A percentile compares a stretch with the other conserved stretches of the same genome.
Evolutionary conservation across 257 asterid genomes (phyloP).

Genomic region (Prunella vulgaris): DNA sequence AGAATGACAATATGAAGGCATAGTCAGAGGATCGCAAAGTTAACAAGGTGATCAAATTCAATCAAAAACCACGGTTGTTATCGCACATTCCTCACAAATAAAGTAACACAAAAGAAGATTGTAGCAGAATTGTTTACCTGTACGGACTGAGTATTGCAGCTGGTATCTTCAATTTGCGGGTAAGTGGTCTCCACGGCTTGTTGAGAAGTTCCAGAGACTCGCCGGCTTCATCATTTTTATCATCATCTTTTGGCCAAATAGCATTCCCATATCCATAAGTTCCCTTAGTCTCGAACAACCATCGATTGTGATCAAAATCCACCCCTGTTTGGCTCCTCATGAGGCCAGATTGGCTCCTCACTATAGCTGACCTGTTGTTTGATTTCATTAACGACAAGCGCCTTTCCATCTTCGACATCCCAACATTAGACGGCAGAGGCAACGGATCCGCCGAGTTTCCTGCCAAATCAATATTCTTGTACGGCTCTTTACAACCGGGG

Average conservation of each 20-base stretch:
- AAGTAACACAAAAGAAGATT: background rate
- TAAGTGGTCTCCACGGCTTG: conserved; percentile 90
- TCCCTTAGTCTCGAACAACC: conserved; percentile 86
- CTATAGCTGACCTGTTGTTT: conserved; percentile 43
- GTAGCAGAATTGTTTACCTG: conserved; percentile 49
- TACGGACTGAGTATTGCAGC: conserved; percentile 83
- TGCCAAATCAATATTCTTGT: conserved; percentile 55
- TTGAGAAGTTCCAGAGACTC: conserved; percentile 59
- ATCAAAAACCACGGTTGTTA: background rate
- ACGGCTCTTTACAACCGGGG: conserved; percentile 89
- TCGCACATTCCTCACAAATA: background rate
- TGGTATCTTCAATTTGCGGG: conserved; percentile 77
- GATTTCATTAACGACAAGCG: conserved; percentile 79
- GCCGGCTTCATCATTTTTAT: conserved; percentile 32
- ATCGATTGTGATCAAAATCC: conserved; percentile 76
- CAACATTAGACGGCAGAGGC: conserved; percentile 54
- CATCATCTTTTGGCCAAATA: conserved; percentile 77
- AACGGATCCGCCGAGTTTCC: conserved; percentile 40
- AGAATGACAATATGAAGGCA: background rate
- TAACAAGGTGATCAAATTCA: background rate
- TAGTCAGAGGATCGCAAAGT: background rate
- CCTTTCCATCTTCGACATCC: conserved; percentile 74
- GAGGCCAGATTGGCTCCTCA: conserved; percentile 60
- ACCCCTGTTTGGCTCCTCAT: conserved; percentile 68
- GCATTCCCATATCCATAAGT: conserved; percentile 97